Percentiles rank a stretch among this genome's conserved stretches.
Evolutionary conservation across 176 grass and related monocot genomes (phyloP).

Genomic region (Avena eriantha): DNA sequence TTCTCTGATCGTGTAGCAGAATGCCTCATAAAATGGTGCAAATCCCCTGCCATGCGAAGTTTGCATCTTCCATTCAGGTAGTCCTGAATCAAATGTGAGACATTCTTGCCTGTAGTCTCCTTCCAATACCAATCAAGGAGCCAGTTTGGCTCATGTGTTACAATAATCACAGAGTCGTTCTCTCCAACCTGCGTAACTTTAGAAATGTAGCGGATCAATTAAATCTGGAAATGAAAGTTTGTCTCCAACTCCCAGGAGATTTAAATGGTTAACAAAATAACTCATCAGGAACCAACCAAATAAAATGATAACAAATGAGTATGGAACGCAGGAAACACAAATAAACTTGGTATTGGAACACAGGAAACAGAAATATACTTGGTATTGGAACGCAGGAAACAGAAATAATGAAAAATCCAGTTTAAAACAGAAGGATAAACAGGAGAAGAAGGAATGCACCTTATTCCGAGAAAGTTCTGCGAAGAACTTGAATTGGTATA

Average conservation of each 20-base stretch:
- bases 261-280: conserved; percentile 24
- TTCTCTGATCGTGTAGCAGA: conserved; percentile 66
- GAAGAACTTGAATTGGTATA: conserved; percentile 97
- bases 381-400: neutral
- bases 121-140: conserved; percentile 99
- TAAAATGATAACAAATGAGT: conserved; percentile 14
- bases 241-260: conserved; percentile 25
- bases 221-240: conserved; percentile 51
- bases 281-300: conserved; percentile 25
- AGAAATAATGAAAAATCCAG: conserved; percentile 30
- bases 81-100: conserved; percentile 83
- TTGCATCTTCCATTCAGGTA: conserved; percentile 91
- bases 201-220: conserved; percentile 49
- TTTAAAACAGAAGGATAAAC: conserved; percentile 21
- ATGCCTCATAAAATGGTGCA: conserved; percentile 98
- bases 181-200: conserved; percentile 76
- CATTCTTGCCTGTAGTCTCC: conserved; percentile 78
- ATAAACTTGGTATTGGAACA: neutral
- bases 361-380: neutral
- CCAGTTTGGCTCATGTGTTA: conserved; percentile 95
- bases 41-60: conserved; percentile 91
- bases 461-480: conserved; percentile 77
- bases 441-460: conserved; percentile 51
- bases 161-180: conserved; percentile 79
- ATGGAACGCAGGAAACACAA: conserved; percentile 10